Percentiles rank a stretch among this genome's conserved stretches.
Evolutionary conservation across 2,329 filamentous ascomycete species (phyloP).

Genomic region (Hansfordia pulvinata): DNA sequence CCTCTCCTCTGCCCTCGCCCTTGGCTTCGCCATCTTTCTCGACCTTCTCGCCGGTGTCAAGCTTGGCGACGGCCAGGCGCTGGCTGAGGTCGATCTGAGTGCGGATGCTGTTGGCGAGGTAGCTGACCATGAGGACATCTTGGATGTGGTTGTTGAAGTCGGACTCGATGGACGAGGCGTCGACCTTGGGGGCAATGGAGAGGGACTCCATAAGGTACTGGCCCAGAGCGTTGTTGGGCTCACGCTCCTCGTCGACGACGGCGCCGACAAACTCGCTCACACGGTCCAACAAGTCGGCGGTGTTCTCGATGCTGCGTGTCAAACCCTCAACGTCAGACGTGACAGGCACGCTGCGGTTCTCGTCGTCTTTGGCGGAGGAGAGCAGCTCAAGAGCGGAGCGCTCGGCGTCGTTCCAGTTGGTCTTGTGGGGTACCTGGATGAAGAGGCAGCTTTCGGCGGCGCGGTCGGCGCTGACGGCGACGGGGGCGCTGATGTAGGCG

Average conservation of each 20-base stretch:
- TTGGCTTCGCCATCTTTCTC: constrained; percentile 20
- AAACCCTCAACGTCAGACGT: constrained; percentile 83
- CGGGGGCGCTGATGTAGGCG: constrained; percentile 90
- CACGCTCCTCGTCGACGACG: constrained; percentile 84
- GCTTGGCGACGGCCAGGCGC: constrained; percentile 69
- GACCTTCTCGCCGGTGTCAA: constrained; percentile 36
- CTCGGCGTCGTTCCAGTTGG: constrained; percentile 66
- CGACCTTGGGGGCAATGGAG: constrained; percentile 88
- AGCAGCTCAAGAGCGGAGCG: constrained; percentile 64
- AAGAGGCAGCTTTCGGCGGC: constrained; percentile 94
- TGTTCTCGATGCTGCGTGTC: constrained; percentile 75
- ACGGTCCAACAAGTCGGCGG: constrained; percentile 78
- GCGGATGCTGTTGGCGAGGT: constrained; percentile 95
- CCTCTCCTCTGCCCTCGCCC: constrained; percentile 28
- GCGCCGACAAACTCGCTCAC: constrained; percentile 86
- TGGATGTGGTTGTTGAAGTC: constrained; percentile 99
- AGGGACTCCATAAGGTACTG: constrained; percentile 93
- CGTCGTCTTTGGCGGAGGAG: constrained; percentile 64
- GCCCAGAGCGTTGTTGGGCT: constrained; percentile 80
- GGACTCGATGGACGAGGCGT: constrained; percentile 77
- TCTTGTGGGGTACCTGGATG: constrained; percentile 91
- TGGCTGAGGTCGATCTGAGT: constrained; percentile 98
- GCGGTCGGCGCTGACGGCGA: constrained; percentile 87
- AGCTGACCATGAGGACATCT: constrained; percentile 95
- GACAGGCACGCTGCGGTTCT: constrained; percentile 59